Evolutionary conservation across 1,284 basidiomycete species (phyloP).

Genomic region (Ustilago sp.): DNA sequence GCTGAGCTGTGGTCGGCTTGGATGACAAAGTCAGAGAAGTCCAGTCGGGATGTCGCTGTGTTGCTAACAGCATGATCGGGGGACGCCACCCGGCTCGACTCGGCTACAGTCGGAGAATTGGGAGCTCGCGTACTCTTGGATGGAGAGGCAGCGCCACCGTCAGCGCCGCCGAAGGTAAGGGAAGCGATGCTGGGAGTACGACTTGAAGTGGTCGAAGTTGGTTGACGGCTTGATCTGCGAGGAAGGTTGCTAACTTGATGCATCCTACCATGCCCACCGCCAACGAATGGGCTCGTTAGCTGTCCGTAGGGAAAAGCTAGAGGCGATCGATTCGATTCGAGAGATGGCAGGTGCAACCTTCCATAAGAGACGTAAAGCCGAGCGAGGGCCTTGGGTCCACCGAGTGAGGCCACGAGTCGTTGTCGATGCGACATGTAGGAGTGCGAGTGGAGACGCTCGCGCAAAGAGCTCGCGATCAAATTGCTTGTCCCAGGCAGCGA

Average conservation of each 20-base stretch:
- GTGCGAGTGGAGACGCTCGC: slow-evolving; percentile 27
- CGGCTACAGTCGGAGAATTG: slow-evolving; percentile 30
- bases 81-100: slow-evolving; percentile 24
- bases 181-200: slow-evolving; percentile 44
- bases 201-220: slow-evolving; percentile 32
- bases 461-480: slow-evolving; percentile 14
- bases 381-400: slow-evolving; percentile 53
- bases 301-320: slow-evolving; percentile 55
- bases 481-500: slow-evolving; percentile 20
- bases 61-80: slow-evolving; percentile 21
- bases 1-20: slow-evolving; percentile 22
- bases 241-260: slow-evolving; percentile 6
- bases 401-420: slow-evolving; percentile 54
- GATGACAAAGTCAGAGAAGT: slow-evolving; percentile 41
- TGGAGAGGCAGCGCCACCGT: slow-evolving; percentile 28
- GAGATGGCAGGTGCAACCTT: slow-evolving; percentile 46
- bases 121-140: slow-evolving; percentile 23
- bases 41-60: background rate
- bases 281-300: slow-evolving; percentile 45
- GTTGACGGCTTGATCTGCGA: slow-evolving; percentile 11
- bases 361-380: slow-evolving; percentile 57
- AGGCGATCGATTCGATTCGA: slow-evolving; percentile 33
- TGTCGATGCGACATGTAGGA: slow-evolving; percentile 46
- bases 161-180: slow-evolving; percentile 23
- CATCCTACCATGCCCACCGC: slow-evolving; percentile 18